Evolutionary conservation across 2,329 filamentous ascomycete genomes (phyloP).

Genomic region (Apiospora koreana): DNA sequence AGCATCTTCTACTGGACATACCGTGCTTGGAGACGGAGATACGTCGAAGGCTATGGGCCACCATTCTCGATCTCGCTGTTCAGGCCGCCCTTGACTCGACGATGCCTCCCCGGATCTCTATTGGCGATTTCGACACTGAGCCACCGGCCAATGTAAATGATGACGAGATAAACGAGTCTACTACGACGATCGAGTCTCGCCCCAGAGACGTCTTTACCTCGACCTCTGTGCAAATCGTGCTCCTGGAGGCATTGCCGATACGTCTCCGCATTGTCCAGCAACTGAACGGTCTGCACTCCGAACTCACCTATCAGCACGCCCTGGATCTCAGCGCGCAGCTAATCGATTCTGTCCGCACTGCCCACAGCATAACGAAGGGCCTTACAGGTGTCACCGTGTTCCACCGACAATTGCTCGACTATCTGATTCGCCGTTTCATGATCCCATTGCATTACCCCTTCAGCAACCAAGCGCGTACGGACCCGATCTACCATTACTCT

Average conservation of each 20-base stretch:
- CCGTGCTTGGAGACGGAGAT: slow-evolving; percentile 38
- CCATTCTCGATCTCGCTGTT: slow-evolving; percentile 40
- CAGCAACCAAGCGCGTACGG: slow-evolving; percentile 39
- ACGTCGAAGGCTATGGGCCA: slow-evolving; percentile 44
- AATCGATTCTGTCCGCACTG: slow-evolving; percentile 25
- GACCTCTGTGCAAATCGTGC: slow-evolving; percentile 36
- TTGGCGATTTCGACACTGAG: slow-evolving; percentile 42
- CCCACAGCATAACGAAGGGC: slow-evolving; percentile 22
- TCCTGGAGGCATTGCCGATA: slow-evolving; percentile 37
- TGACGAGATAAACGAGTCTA: slow-evolving; percentile 28
- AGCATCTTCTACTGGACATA: slow-evolving; percentile 26
- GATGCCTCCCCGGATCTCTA: slow-evolving; percentile 40
- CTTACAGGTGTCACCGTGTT: slow-evolving; percentile 34
- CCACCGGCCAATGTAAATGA: slow-evolving; percentile 39
- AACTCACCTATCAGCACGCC: slow-evolving; percentile 36
- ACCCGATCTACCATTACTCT: slow-evolving; percentile 52
- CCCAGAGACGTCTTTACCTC: slow-evolving; percentile 15
- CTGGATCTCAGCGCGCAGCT: slow-evolving; percentile 37
- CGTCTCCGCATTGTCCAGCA: slow-evolving; percentile 37
- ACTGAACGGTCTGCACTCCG: slow-evolving; percentile 35
- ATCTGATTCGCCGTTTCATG: slow-evolving; percentile 54
- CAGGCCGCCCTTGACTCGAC: slow-evolving; percentile 41
- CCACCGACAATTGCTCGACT: slow-evolving; percentile 51
- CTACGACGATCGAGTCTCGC: slow-evolving; percentile 21
- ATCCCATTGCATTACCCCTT: slow-evolving; percentile 55